Evolutionary conservation across 306 rosid genomes (phyloP), one percentile per base, ranked within the genome.

Genomic region (Arachis hypogaea): DNA sequence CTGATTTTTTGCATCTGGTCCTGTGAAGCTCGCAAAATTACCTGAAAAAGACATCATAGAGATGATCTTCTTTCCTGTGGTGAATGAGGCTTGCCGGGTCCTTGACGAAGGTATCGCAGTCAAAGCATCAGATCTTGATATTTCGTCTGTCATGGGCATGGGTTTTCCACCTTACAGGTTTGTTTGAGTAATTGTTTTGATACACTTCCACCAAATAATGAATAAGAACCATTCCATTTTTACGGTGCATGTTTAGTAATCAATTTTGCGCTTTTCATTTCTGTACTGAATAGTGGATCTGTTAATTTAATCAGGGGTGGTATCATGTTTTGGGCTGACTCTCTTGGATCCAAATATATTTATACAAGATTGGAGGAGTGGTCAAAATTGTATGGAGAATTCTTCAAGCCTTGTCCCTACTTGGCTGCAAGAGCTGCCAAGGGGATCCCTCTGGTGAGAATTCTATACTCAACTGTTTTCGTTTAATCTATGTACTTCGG

Each of bases 91-190:
- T 2, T 94, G 99, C 30, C 93, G 97, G 30, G 95, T 94, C 60
- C 96, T 89, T 49, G 99, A 89, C 12, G 99, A 94, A 80, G 97
- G 99, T 43, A 90, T 94, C 71, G 95, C 87, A 12, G 93, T 92
- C 56, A 94, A 94, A 83, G 92, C 97, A n/a, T 83, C 96, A 22
- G 97, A 94, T 84, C 92, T 94, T 29, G 99, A 92, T 76, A 86
- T 94, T 70, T 82, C 97, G 72, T 69, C 89, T 12, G 79, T 92
- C 83, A 89, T 87, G 93, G 99, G 96, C 69, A 92, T 94, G 99
- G 99, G 99, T 38, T 94, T 94, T 75, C 99, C 99, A 41, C 85
- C 96, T 42, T 92, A 94, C 95, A 92, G 99, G 99, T 94, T 67
- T 72, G 85, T 82, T n/a, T 66, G 7, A 29, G 66, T 16, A 64